Percentiles rank a stretch among this genome's conserved stretches.
Conservation (phyloP, 106 monocot genomes). For the Apostasia shenzhenica region DNA sequence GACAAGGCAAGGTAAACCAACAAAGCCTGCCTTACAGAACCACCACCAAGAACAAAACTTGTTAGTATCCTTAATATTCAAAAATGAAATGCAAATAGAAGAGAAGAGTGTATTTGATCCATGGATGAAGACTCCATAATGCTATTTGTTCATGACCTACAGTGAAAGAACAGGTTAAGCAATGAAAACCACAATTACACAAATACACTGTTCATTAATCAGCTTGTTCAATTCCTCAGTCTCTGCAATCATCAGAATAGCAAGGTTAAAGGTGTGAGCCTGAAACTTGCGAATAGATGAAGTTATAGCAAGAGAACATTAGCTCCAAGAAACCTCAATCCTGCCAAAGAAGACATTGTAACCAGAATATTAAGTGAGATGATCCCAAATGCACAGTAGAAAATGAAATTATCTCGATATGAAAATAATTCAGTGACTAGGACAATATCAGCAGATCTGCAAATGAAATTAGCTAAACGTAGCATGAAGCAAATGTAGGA, state of each 20-base stretch:
- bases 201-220: conserved; percentile 1
- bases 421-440: conserved; percentile 1
- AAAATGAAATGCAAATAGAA: neutral
- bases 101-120: conserved; percentile 6
- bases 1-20: neutral
- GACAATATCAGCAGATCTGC: conserved; percentile 2
- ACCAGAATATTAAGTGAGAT: conserved; percentile 8
- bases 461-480: neutral
- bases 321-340: conserved; percentile 54
- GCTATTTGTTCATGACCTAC: conserved; percentile 7
- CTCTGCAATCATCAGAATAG: conserved; percentile 60
- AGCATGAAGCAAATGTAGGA: neutral
- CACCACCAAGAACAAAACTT: neutral
- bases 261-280: conserved; percentile 63
- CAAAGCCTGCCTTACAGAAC: neutral
- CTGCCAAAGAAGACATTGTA: conserved; percentile 41
- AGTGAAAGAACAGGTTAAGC: conserved; percentile 5
- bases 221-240: neutral
- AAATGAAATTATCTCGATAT: neutral
- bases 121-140: conserved; percentile 7
- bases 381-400: neutral
- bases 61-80: neutral
- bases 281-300: conserved; percentile 52
- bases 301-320: conserved; percentile 46
- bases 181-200: conserved; percentile 5